phyloP scores from a whole-genome alignment of 768 basidiomycete species.

The Kwoniella heveanensis region DNA sequence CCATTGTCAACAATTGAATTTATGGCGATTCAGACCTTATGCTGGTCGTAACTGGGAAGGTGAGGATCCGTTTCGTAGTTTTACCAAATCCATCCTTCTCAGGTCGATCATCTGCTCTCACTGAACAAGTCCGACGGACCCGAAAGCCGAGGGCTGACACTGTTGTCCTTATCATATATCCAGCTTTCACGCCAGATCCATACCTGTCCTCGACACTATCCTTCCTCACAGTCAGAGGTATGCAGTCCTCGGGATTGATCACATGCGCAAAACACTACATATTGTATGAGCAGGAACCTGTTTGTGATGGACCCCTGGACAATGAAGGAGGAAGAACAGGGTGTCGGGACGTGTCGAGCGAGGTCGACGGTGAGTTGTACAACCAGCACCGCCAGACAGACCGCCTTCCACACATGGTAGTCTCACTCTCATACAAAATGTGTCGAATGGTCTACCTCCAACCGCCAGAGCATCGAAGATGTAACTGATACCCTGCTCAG shows the following conservation, averaged over 20 bases:
- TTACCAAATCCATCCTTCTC: constrained; percentile 1
- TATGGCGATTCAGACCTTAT: constrained; percentile 34
- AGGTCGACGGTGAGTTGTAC: constrained; percentile 36
- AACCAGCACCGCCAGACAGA: background rate
- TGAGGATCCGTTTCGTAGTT: constrained; percentile 14
- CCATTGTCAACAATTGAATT: too few species aligned
- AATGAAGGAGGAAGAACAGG: constrained; percentile 35
- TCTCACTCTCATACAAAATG: too few species aligned
- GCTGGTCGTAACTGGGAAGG: constrained; percentile 55
- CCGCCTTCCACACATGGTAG: too few species aligned
- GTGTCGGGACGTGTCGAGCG: constrained; percentile 37
- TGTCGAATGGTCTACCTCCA: too few species aligned
- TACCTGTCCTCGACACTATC: constrained; percentile 48
- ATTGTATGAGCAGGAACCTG: constrained; percentile 54
- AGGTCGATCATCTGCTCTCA: too few species aligned
- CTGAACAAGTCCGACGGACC: too few species aligned
- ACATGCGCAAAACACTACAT: constrained; percentile 54
- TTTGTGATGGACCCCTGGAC: constrained; percentile 38
- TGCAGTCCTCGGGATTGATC: constrained; percentile 39
- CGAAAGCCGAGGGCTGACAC: too few species aligned
- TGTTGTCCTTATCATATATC: constrained; percentile 1
- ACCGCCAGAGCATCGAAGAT: too few species aligned
- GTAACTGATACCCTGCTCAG: constrained; percentile 35
- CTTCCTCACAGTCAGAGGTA: constrained; percentile 44
- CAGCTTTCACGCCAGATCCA: constrained; percentile 48